Percentiles rank a stretch among this genome's conserved stretches.
Evolutionary conservation across 2,329 filamentous ascomycete genomes (phyloP).

Genomic region (Fusarium pseudocircinatum): DNA sequence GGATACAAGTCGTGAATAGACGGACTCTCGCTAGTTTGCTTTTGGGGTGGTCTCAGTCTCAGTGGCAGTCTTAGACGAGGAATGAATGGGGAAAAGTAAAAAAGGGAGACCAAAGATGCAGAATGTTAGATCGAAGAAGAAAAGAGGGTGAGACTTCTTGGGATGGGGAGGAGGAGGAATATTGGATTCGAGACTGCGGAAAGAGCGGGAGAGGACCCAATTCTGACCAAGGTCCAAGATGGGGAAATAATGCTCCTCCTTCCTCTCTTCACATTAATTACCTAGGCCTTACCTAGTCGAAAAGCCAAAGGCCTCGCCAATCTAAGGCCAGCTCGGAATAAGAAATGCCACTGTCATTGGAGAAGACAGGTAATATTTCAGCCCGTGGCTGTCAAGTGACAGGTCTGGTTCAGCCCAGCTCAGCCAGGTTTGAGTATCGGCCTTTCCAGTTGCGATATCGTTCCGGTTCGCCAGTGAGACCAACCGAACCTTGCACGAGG

Average conservation of each 20-base stretch:
- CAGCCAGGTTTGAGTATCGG: slow-evolving; percentile 3
- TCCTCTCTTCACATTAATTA: slow-evolving; percentile 25
- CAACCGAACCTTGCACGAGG: slow-evolving; percentile 23
- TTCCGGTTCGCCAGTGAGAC: slow-evolving; percentile 24
- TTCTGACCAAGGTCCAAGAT: slow-evolving; percentile 25
- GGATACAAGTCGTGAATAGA: background rate
- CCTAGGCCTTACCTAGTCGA: slow-evolving; percentile 12
- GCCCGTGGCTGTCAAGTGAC: background rate
- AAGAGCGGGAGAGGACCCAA: slow-evolving; percentile 27
- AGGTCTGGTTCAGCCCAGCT: background rate
- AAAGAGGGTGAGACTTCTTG: slow-evolving; percentile 5
- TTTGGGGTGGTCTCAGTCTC: slow-evolving; percentile 23
- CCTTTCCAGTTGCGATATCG: slow-evolving; percentile 23
- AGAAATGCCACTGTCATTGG: slow-evolving; percentile 16
- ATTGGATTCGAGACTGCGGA: slow-evolving; percentile 26
- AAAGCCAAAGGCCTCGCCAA: slow-evolving; percentile 22
- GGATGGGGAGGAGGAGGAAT: slow-evolving; percentile 9
- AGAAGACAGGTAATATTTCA: slow-evolving; percentile 11
- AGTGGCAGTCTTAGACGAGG: slow-evolving; percentile 21
- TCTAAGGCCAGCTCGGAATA: slow-evolving; percentile 9
- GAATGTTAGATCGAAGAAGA: slow-evolving; percentile 10
- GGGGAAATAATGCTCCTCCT: slow-evolving; percentile 24
- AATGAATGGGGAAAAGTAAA: slow-evolving; percentile 14
- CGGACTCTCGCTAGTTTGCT: slow-evolving; percentile 9
- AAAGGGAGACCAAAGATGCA: slow-evolving; percentile 2